phyloP scores from a whole-genome alignment of 768 basidiomycete genomes.

The Panellus pusillus region DNA sequence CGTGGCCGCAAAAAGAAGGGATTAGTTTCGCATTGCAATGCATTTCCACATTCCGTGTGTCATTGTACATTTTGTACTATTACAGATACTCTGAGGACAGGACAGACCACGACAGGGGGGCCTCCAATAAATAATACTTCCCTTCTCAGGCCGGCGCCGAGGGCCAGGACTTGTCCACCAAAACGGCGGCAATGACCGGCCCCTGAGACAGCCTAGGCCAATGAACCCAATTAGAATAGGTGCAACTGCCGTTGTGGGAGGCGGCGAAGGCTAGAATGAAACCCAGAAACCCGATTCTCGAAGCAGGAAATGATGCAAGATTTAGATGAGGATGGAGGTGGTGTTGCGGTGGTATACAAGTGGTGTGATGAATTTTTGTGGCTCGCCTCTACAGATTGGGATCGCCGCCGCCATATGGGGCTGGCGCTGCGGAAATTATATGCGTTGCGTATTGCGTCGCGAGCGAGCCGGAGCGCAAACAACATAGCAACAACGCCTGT shows the following conservation, averaged over 20 bases:
- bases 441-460: neutral
- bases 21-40: slow-evolving; percentile 5
- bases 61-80: slow-evolving; percentile 17
- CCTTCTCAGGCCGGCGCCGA: too few species aligned
- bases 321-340: neutral
- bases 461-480: neutral
- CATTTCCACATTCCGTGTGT: neutral
- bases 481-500: slow-evolving; percentile 1
- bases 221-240: neutral
- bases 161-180: too few species aligned
- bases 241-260: neutral
- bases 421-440: neutral
- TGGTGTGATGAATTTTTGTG: slow-evolving; percentile 13
- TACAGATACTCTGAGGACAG: slow-evolving; percentile 18
- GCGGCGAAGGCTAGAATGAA: neutral
- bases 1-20: neutral
- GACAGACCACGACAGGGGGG: neutral
- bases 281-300: neutral
- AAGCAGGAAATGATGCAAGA: slow-evolving; percentile 13
- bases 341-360: slow-evolving; percentile 11
- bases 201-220: neutral
- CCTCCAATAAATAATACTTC: slow-evolving; percentile 14
- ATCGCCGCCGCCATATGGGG: slow-evolving; percentile 11
- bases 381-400: slow-evolving; percentile 22
- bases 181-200: too few species aligned